Evolutionary conservation across 176 grass and related monocot genomes (phyloP).

Genomic region (Oryza australiensis): DNA sequence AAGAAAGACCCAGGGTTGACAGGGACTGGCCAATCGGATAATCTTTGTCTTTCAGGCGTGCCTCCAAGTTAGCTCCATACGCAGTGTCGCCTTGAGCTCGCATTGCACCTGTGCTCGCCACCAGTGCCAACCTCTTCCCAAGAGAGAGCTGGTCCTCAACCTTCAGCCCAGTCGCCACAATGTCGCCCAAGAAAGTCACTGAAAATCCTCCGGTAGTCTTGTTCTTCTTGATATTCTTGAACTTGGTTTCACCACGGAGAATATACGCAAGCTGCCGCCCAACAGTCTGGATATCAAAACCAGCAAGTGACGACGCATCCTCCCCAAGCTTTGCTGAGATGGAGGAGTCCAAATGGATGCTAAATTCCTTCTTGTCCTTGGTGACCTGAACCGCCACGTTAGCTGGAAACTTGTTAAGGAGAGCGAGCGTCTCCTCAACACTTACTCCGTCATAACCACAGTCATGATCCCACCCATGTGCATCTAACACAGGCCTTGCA

Average conservation of each 20-base stretch:
- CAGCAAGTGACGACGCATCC: slow-evolving; percentile 73
- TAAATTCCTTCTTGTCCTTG: slow-evolving; percentile 98
- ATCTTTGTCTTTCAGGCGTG: slow-evolving; percentile 70
- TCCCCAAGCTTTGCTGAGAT: slow-evolving; percentile 89
- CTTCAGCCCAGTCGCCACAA: slow-evolving; percentile 81
- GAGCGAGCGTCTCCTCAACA: slow-evolving; percentile 72
- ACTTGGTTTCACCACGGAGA: slow-evolving; percentile 82
- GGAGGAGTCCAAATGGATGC: slow-evolving; percentile 90
- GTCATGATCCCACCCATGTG: slow-evolving; percentile 95
- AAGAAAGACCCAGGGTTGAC: slow-evolving; percentile 73
- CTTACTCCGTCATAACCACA: slow-evolving; percentile 94
- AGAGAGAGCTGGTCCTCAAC: slow-evolving; percentile 83
- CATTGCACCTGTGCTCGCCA: slow-evolving; percentile 69
- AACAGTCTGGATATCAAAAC: slow-evolving; percentile 86
- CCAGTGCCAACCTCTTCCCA: slow-evolving; percentile 65
- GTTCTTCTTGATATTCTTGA: slow-evolving; percentile 92
- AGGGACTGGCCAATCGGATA: slow-evolving; percentile 70
- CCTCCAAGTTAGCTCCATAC: slow-evolving; percentile 85
- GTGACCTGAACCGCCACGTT: slow-evolving; percentile 74
- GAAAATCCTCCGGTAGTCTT: slow-evolving; percentile 84
- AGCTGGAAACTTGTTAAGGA: slow-evolving; percentile 67
- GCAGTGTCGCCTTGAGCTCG: slow-evolving; percentile 75
- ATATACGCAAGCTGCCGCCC: slow-evolving; percentile 78
- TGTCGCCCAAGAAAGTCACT: slow-evolving; percentile 84
- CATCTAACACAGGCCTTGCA: slow-evolving; percentile 79